Conservation (phyloP, 768 basidiomycete genomes). For the Cystofilobasidium macerans region DNA sequence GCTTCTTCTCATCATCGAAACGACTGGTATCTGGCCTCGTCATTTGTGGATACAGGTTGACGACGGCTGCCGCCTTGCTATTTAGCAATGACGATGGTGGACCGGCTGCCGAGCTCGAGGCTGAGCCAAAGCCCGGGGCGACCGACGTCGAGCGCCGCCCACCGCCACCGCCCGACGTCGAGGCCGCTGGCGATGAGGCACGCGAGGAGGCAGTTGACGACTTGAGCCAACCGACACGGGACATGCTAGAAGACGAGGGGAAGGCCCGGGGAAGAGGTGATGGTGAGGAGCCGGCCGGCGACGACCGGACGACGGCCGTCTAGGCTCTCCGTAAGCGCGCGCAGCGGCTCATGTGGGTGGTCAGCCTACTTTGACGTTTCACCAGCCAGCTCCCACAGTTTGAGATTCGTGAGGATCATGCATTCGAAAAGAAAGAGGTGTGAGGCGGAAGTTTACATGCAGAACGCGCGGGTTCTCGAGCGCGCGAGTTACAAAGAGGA, state of each 20-base stretch:
- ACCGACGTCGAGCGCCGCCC: not conserved
- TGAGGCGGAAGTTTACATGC: too few relatives aligned
- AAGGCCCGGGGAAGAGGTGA: too few relatives aligned
- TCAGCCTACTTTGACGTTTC: not conserved
- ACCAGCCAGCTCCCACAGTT: not conserved
- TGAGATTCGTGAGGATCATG: too few relatives aligned
- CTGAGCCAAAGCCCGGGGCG: not conserved
- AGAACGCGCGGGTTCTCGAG: too few relatives aligned
- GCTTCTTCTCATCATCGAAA: not conserved
- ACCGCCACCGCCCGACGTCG: not conserved
- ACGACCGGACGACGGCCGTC: too few relatives aligned
- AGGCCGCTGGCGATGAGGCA: not conserved
- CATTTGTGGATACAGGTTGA: not conserved
- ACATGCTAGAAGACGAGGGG: not conserved
- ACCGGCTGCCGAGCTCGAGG: not conserved
- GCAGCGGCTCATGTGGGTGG: too few relatives aligned
- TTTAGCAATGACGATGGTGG: too few relatives aligned
- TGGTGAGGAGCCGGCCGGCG: too few relatives aligned
- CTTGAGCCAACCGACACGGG: constrained; percentile 22
- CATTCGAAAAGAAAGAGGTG: too few relatives aligned
- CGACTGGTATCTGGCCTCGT: not conserved
- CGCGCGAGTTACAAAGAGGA: too few relatives aligned
- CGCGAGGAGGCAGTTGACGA: too few relatives aligned
- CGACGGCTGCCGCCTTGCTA: not conserved
- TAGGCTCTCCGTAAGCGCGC: too few relatives aligned